A percentile compares a stretch with the other conserved stretches of the same genome.
phyloP scores from a whole-genome alignment of 768 basidiomycete species.

The Collybia nuda region DNA sequence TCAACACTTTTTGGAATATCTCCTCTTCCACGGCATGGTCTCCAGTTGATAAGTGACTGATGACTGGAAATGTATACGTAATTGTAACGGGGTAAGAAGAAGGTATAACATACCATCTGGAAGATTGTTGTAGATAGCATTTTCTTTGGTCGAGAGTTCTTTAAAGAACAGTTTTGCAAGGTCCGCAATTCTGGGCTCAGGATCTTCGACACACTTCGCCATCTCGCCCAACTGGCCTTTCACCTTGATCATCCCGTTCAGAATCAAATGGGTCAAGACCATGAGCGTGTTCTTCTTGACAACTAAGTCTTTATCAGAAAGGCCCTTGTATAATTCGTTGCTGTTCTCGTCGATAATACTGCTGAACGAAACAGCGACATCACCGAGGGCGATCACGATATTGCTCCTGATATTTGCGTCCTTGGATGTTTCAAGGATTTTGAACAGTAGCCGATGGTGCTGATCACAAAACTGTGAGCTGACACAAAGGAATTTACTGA shows the following conservation, averaged over 20 bases:
- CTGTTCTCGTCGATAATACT: slow-evolving; percentile 97
- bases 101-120: slow-evolving; percentile 71
- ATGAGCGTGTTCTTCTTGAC: slow-evolving; percentile 99
- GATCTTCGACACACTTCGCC: slow-evolving; percentile 98
- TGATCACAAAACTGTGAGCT: slow-evolving; percentile 92
- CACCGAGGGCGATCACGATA: slow-evolving; percentile 96
- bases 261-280: slow-evolving; percentile 94
- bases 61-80: slow-evolving; percentile 50
- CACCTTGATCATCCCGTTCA: slow-evolving; percentile 99
- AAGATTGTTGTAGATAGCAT: slow-evolving; percentile 98
- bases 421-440: slow-evolving; percentile 87
- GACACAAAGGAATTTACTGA: slow-evolving; percentile 97
- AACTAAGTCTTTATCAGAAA: slow-evolving; percentile 80
- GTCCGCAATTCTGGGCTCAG: slow-evolving; percentile 83
- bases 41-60: slow-evolving; percentile 91
- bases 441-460: slow-evolving; percentile 87
- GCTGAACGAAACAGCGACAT: slow-evolving; percentile 98
- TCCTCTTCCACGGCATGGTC: slow-evolving; percentile 92
- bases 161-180: slow-evolving; percentile 98
- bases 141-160: slow-evolving; percentile 95
- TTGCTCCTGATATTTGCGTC: slow-evolving; percentile 92
- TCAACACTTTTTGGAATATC: slow-evolving; percentile 88
- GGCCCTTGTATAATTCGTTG: slow-evolving; percentile 91
- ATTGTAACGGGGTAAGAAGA: slow-evolving; percentile 1
- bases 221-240: slow-evolving; percentile 99